Conservation (phyloP, 768 basidiomycete species). For the Rubroboletus pulcherrimus region DNA sequence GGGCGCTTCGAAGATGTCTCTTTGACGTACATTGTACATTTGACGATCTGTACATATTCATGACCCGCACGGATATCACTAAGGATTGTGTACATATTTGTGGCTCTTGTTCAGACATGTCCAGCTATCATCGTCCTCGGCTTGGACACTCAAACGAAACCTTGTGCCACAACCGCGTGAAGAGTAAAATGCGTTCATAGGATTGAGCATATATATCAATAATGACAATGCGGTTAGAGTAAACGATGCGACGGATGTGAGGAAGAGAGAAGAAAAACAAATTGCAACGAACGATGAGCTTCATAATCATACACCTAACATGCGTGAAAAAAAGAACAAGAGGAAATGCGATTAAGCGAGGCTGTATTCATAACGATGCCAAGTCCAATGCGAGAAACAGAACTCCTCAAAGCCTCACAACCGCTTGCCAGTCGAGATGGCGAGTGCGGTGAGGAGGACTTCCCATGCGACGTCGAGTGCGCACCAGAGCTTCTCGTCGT, state of each 20-base stretch:
- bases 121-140: too few species aligned
- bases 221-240: conserved; percentile 11
- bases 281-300: not conserved
- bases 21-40: too few species aligned
- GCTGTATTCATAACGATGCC: conserved; percentile 6
- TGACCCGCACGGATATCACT: not conserved
- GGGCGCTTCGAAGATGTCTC: not conserved
- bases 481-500: conserved; percentile 44
- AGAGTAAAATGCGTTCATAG: conserved; percentile 10
- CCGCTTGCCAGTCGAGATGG: conserved; percentile 23
- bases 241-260: not conserved
- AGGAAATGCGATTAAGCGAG: conserved; percentile 6
- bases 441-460: conserved; percentile 41
- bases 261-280: not conserved
- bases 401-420: conserved; percentile 2
- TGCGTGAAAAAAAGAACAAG: not conserved
- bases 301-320: conserved; percentile 26
- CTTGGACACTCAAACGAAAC: not conserved
- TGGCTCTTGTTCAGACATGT: not conserved
- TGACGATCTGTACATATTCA: conserved; percentile 3
- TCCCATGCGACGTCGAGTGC: conserved; percentile 50
- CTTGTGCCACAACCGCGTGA: not conserved
- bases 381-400: conserved; percentile 4
- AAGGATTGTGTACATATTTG: not conserved
- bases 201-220: conserved; percentile 24